Base-by-base conservation (phyloP, 2,329 filamentous ascomycete species). In the Dryadomyces sulphureus region DNA sequence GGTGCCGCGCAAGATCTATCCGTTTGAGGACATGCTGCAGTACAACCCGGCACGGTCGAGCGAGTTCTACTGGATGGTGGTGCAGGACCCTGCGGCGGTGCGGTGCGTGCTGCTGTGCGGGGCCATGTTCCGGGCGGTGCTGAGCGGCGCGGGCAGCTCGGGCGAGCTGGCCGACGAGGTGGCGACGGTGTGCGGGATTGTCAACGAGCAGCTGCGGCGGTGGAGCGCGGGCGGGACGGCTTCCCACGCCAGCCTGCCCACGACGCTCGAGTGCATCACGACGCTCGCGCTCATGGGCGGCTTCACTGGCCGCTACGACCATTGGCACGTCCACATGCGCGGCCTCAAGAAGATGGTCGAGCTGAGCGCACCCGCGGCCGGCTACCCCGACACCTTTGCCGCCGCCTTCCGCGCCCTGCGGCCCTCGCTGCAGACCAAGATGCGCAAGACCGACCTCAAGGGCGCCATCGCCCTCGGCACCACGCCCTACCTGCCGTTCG, bases 271-370 rank as follows among this genome's bases (percentile, higher is more conserved):
- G 43, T 60, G 59, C 41, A 60, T 62, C 40, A 53, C 57, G 2
- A 56, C 54, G 4, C 49, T 62, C 35, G 60, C 60, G 5, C 51
- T 56, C 34, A 55, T 56, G 49, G 57, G 55, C 21, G 57, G 55
- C n/a, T 60, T 60, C 19, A 55, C 59, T 7, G 60, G 60, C 16
- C 56, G 61, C 17, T 55, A 61, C 41, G 60, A 64, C 41, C 60
- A 64, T 48, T 64, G 62, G 62, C 54, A 61, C 43, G 49, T 63
- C 14, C 62, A 64, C 32, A 64, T 64, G 60, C 54, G 54, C 27
- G 61, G 60, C 0, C 54, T 64, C 1, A 48, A 53, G 34, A 55
- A 58, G 24, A 54, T 63, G 19, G 53, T 62, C 20, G 57, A 60
- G 20, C 45, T 61, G 7, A 54, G 54, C 25, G 57, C 40, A 30